Evolutionary conservation across 352 stramenopile species (phyloP), one percentile per base, ranked within the genome.

Genomic region (Globisporangium abappressorium): DNA sequence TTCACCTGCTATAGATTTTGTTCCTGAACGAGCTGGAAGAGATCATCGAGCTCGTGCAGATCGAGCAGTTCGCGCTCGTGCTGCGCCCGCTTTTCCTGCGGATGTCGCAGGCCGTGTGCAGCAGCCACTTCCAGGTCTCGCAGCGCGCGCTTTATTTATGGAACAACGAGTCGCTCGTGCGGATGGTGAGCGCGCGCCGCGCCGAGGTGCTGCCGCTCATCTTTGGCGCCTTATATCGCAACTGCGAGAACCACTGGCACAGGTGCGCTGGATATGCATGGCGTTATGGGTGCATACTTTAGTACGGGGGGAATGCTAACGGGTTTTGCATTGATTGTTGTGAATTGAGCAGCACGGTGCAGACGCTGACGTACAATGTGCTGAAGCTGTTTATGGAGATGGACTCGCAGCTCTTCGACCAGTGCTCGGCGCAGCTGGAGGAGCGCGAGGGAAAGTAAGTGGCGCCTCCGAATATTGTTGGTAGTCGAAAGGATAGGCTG

Each of bases 11-110:
- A 38, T 38, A 38, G 34, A 92, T 96, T 55, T 71, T 99, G 69
- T 98, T 99, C 71, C 76, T 99, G 38, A 99, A 99, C 71, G 97
- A 99, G 75, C 84, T 99, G 1, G 97, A 99, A 78, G 97, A 99
- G 75, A 98, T 99, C 71, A 80, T 99, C 8, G 97, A 99, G 80
- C 79, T 99, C 12, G 86, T 99, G 30, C 92, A 85, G 61, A 81
- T 81, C 47, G 87, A 97, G 47, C 78, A 95, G 57, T 85, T 96
- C 53, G 79, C 71, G 46, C 66, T 66, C 22, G 70, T 76, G 47
- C 83, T 91, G 70, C 80, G 87, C 59, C 77, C 77, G 46, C 74
- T 97, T 1, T 96, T 94, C 69, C 73, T 87, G 62, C 81, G 90
- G 28, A 74, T 97, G 64, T 79, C 85, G 55, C 78, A 89, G 62